Evolutionary conservation across 2,329 filamentous ascomycete genomes (phyloP), one percentile per base, ranked within the genome.

Genomic region (Volutella citrinella): DNA sequence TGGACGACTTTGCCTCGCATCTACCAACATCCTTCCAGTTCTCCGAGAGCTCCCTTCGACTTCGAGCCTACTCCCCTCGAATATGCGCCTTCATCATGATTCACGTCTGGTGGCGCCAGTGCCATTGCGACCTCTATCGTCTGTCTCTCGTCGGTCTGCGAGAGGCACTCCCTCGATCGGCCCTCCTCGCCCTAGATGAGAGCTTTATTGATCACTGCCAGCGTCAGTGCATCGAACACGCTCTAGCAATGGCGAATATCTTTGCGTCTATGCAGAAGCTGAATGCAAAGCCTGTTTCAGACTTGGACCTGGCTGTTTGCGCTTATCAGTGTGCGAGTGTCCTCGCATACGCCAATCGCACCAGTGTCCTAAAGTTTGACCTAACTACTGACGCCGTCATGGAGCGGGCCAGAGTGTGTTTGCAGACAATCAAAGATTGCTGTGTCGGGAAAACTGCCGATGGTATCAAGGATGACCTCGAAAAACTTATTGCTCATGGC

Each of bases 1-100:
- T 78, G 5, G 66, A 68, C 11, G 66, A 68, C 10, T 78, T 78
- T 40, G 72, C 74, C 27, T 64, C 68, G 14, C 63, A 74, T 16
- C 54, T 78, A 6, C 75, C 74, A 2, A 59, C 68, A 0, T 77
- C 73, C 9, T 78, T 79, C 45, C 70, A 72, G 28, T 78, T 76
- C 52, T 77, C 72, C 10, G 74, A 78, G 40, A 70, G 64, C 41
- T 78, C 76, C 19, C 59, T 78, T 5, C 66, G 73, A 11, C 59
- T 78, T 16, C 68, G 75, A 6, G 71, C 73, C 4, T 78, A 78
- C 45, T 78, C 75, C 2, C 70, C 74, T 3, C 63, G 75, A 5
- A 64, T 79, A 6, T 76, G 73, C 40, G 72, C 75, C 25, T 78
- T 74, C 38, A 61, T 78, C 47, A 78, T 77, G 73, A 78, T 77